Evolutionary conservation across 768 basidiomycete genomes (phyloP).

Genomic region (Tricholoma sp.): DNA sequence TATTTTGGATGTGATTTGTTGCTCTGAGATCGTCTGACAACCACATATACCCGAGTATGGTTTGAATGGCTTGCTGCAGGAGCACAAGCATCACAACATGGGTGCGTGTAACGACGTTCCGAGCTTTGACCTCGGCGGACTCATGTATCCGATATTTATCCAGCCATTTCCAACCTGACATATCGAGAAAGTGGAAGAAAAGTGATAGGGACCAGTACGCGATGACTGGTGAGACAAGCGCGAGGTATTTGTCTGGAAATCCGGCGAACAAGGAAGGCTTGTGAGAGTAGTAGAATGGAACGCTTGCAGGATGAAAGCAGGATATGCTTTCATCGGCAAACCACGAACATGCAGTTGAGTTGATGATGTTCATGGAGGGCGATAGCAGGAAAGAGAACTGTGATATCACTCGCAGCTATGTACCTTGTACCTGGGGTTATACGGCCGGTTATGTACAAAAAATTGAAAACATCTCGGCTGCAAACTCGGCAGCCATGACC

Average conservation of each 20-base stretch:
- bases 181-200: slow-evolving; percentile 80
- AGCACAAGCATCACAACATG: slow-evolving; percentile 80
- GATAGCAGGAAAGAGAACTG: no score
- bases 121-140: slow-evolving; percentile 65
- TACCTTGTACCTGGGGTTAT: no score
- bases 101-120: slow-evolving; percentile 67
- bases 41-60: slow-evolving; percentile 65
- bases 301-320: slow-evolving; percentile 26
- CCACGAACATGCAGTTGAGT: slow-evolving; percentile 30
- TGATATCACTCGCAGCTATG: no score
- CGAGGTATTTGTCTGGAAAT: slow-evolving; percentile 66
- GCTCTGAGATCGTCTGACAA: slow-evolving; percentile 39
- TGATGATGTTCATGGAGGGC: slow-evolving; percentile 19
- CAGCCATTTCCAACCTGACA: slow-evolving; percentile 69
- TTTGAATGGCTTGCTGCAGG: slow-evolving; percentile 85
- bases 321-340: slow-evolving; percentile 29
- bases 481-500: no score
- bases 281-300: slow-evolving; percentile 54
- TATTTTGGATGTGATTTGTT: slow-evolving; percentile 35
- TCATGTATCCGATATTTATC: slow-evolving; percentile 88
- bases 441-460: no score
- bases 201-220: slow-evolving; percentile 83
- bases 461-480: no score
- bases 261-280: slow-evolving; percentile 43
- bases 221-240: slow-evolving; percentile 69